Conservation (phyloP, 768 basidiomycete species). For the Mycena rosella region DNA sequence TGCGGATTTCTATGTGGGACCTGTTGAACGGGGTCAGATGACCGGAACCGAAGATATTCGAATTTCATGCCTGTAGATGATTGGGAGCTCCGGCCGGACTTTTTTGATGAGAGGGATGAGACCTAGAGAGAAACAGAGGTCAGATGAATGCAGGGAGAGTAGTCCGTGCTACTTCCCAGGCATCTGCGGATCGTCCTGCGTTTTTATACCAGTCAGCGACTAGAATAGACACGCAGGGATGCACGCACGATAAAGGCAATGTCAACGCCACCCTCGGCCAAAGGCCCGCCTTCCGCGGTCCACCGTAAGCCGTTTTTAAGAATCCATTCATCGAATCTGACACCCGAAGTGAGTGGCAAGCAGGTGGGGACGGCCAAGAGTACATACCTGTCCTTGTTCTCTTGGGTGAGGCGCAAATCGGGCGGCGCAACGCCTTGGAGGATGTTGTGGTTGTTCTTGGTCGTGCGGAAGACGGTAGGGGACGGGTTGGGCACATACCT, state of each 20-base stretch:
- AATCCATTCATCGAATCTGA: constrained; percentile 87
- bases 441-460: constrained; percentile 96
- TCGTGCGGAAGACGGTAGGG: constrained; percentile 91
- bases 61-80: too few species aligned
- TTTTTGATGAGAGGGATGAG: constrained; percentile 93
- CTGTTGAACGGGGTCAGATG: too few species aligned
- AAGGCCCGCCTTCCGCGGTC: constrained; percentile 88
- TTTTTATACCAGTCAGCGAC: not conserved
- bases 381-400: constrained; percentile 69
- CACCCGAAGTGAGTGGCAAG: not conserved
- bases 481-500: constrained; percentile 93
- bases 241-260: constrained; percentile 84
- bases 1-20: constrained; percentile 94
- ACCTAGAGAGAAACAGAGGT: too few species aligned
- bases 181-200: constrained; percentile 88
- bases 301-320: constrained; percentile 90
- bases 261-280: constrained; percentile 86
- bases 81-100: constrained; percentile 85
- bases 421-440: constrained; percentile 92
- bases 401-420: constrained; percentile 80
- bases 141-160: too few species aligned
- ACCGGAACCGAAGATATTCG: too few species aligned
- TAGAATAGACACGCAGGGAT: not conserved
- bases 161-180: too few species aligned
- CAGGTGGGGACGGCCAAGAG: not conserved